Conservation (phyloP, 441 rosid genomes). For the Iberis amara region DNA sequence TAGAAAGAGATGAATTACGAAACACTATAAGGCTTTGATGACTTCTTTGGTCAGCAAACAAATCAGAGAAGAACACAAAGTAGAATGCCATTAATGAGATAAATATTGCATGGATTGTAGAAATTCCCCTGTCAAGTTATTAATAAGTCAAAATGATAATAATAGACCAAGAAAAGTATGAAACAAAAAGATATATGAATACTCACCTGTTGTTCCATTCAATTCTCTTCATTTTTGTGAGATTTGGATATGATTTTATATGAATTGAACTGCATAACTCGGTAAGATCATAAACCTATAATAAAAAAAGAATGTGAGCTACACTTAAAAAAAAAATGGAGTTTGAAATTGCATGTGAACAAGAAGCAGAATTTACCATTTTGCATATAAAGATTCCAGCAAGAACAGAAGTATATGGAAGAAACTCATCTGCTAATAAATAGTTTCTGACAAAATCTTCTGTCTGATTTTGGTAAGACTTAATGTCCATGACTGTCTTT, state of each 20-base stretch:
- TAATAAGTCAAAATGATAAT: constrained; percentile 12
- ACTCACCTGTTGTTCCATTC: constrained; percentile 71
- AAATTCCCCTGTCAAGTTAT: constrained; percentile 47
- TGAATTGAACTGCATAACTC: constrained; percentile 44
- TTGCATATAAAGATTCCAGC: constrained; percentile 55
- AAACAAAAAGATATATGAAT: not conserved
- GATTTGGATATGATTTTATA: constrained; percentile 44
- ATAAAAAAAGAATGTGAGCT: not conserved
- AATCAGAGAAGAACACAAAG: constrained; percentile 58
- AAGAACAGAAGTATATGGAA: constrained; percentile 57
- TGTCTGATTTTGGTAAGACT: constrained; percentile 45
- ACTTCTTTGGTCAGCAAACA: constrained; percentile 38
- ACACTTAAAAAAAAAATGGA: no score
- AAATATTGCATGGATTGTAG: constrained; percentile 59
- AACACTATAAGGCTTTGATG: constrained; percentile 36
- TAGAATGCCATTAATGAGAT: constrained; percentile 48
- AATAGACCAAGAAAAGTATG: not conserved
- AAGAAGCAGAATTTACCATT: constrained; percentile 39
- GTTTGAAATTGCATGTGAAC: constrained; percentile 1
- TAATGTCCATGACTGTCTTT: constrained; percentile 25
- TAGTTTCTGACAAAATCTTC: constrained; percentile 42
- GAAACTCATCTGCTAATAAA: constrained; percentile 42
- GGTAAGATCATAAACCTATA: constrained; percentile 52
- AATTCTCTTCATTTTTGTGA: constrained; percentile 44
- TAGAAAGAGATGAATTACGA: constrained; percentile 37